Conservation (phyloP, 1,284 basidiomycete genomes). For the Ceratobasidium sp. region DNA sequence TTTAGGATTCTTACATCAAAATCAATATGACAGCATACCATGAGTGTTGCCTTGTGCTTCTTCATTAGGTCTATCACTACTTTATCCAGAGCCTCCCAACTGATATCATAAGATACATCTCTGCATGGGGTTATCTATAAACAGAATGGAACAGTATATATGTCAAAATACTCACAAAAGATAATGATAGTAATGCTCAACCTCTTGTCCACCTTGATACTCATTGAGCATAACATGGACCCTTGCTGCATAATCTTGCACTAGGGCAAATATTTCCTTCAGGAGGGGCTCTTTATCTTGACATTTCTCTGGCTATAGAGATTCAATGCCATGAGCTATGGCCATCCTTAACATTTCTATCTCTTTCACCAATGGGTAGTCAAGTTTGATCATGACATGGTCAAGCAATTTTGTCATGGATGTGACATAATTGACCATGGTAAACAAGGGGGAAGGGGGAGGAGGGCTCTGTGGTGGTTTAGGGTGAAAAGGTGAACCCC, state of each 20-base stretch:
- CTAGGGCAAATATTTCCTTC: not conserved
- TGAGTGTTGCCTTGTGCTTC: not conserved
- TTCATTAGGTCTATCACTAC: not conserved
- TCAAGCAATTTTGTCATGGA: too few relatives aligned
- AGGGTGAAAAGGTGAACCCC: too few relatives aligned
- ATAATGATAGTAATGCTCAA: constrained; percentile 1
- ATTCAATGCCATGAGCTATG: not conserved
- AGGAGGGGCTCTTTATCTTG: too few relatives aligned
- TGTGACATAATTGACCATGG: too few relatives aligned
- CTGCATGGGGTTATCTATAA: not conserved
- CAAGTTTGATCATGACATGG: not conserved
- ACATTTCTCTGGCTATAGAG: not conserved
- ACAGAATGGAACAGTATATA: too few relatives aligned
- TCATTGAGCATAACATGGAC: too few relatives aligned
- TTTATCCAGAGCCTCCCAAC: not conserved
- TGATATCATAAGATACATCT: not conserved
- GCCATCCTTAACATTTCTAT: not conserved
- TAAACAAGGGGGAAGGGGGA: too few relatives aligned
- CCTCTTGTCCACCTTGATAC: not conserved
- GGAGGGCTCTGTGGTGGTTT: too few relatives aligned
- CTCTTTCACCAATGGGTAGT: not conserved
- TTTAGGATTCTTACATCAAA: too few relatives aligned
- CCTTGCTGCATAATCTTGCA: not conserved
- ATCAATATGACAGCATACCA: too few relatives aligned
- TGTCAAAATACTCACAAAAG: not conserved